Evolutionary conservation across 257 asterid genomes (phyloP).

Genomic region (Solanum neorickii): DNA sequence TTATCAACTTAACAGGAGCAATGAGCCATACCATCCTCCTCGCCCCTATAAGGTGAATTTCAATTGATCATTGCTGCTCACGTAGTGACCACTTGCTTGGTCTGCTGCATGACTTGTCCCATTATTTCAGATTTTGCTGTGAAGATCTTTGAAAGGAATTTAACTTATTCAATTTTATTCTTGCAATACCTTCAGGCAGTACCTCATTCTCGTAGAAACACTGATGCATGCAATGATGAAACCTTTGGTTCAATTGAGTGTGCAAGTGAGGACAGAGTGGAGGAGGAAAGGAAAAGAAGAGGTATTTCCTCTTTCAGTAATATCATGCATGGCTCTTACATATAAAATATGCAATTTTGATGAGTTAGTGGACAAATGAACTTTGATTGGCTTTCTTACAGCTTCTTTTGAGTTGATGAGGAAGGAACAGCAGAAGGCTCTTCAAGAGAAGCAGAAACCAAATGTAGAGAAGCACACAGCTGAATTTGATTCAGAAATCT

Average conservation of each 20-base stretch:
- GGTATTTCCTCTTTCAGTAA: conserved; percentile 33
- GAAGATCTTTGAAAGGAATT: neutral
- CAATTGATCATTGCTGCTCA: neutral
- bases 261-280: conserved; percentile 70
- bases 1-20: conserved; percentile 57
- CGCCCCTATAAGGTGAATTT: conserved; percentile 82
- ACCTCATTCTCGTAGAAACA: conserved; percentile 59
- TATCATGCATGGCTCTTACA: neutral
- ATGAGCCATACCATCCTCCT: conserved; percentile 94
- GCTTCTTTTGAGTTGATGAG: conserved; percentile 92
- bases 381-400: conserved; percentile 13
- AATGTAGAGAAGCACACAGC: conserved; percentile 34
- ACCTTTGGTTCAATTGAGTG: conserved; percentile 79
- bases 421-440: conserved; percentile 79
- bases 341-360: neutral
- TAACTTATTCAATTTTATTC: neutral
- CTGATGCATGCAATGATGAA: conserved; percentile 64
- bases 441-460: conserved; percentile 74
- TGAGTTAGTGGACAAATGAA: neutral
- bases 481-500: conserved; percentile 29
- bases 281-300: conserved; percentile 90
- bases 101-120: neutral
- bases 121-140: neutral
- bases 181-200: conserved; percentile 41
- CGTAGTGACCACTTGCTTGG: neutral